Conservation (phyloP, 75 land plant genomes). For the Pinus tabuliformis region DNA sequence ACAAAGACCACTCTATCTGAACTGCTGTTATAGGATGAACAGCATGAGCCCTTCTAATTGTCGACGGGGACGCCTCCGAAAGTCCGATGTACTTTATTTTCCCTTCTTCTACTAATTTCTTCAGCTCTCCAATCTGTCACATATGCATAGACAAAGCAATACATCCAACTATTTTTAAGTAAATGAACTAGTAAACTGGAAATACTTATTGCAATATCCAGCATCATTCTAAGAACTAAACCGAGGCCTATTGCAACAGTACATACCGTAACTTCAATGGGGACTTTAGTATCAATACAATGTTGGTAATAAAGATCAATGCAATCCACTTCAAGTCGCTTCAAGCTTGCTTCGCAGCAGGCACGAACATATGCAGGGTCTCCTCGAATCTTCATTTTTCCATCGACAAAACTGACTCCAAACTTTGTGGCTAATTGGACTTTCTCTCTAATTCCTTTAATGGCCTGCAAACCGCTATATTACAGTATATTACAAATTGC, state of each 20-base stretch:
- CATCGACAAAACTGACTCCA: constrained; percentile 18
- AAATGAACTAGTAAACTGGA: too few relatives aligned
- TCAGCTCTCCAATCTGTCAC: constrained; percentile 60
- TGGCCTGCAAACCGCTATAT: constrained; percentile 12
- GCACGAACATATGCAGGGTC: constrained; percentile 53
- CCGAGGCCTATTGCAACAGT: background rate
- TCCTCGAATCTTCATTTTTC: constrained; percentile 12
- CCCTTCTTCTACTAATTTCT: constrained; percentile 73
- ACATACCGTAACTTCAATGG: constrained; percentile 61
- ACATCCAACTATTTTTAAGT: too few relatives aligned
- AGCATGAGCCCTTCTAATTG: constrained; percentile 57
- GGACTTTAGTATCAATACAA: constrained; percentile 44
- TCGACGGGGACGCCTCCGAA: constrained; percentile 64
- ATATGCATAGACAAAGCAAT: background rate
- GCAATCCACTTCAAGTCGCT: constrained; percentile 55
- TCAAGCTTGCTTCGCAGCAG: constrained; percentile 54
- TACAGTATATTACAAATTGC: too few relatives aligned
- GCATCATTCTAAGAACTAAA: too few relatives aligned
- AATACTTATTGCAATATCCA: too few relatives aligned
- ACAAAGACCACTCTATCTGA: constrained; percentile 10
- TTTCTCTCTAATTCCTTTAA: constrained; percentile 50
- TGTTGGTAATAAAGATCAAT: constrained; percentile 64
- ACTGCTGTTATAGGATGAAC: constrained; percentile 58
- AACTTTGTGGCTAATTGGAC: constrained; percentile 56
- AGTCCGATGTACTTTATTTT: constrained; percentile 70